Evolutionary conservation across 2,329 filamentous ascomycete species (phyloP), one percentile per base, ranked within the genome.

Genomic region (Talaromyces albobiverticillius): DNA sequence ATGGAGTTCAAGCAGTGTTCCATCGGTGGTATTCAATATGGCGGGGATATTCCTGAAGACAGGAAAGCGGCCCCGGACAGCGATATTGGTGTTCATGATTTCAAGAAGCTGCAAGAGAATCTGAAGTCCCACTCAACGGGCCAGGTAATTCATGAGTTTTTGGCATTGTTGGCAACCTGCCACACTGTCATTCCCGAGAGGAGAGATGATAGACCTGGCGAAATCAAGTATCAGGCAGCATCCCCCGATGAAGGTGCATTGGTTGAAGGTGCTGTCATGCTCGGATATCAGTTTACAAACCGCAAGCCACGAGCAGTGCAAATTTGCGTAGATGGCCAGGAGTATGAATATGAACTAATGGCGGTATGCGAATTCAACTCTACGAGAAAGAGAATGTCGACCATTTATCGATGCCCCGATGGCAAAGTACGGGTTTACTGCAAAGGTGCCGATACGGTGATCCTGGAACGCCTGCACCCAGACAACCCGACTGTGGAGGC

Each of bases 291-390:
- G 54, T 99, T 99, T 69, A 85, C 87, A 48, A 92, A 94, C 49
- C 85, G 95, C 64, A 96, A 94, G 74, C 95, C 94, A 26, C 85
- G 86, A 55, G 84, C 90, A 4, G 94, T 99, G 26, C 88, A 92
- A 38, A 92, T 97, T 62, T 82, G 88, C 53, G 86, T 88, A 1
- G 82, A 82, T 36, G 91, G 88, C 1, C 76, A 82, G 62, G 82
- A 90, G 60, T 79, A 82, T 41, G 88, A 96, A 69, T 99, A 94
- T 68, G 90, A 96, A 69, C 80, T 99, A 36, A 76, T 99, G 55
- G 93, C 93, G 2, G 92, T 99, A n/a, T 96, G 93, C 70, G 94
- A 99, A 71, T 99, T 99, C 79, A 99, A 99, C 75, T 97, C 94
- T 1, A 94, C 91, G 8, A 82, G 94, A 64, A 99, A 99, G 77